Evolutionary conservation across 2,329 filamentous ascomycete species (phyloP), one percentile per base, ranked within the genome.

Genomic region (Fusarium buharicum): DNA sequence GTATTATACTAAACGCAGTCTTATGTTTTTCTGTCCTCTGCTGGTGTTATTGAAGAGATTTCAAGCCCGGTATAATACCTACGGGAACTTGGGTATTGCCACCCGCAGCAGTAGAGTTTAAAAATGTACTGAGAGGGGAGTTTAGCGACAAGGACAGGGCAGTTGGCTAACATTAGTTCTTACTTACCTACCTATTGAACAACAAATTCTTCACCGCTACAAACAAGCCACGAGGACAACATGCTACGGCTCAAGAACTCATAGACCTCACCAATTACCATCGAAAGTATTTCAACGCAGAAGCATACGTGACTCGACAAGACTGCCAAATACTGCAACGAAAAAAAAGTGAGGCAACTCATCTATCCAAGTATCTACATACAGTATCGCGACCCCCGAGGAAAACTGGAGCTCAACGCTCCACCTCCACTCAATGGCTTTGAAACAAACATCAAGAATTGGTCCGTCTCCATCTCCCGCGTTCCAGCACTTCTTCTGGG

Each of bases 401-500:
- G 38, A 28, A 28, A 67, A 59, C 33, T 59, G 63, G 55, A 50
- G 36, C 55, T 20, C 1, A 14, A 24, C 22, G 45, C 49, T 58
- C 62, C 61, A 66, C 59, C 62, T 55, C 45, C 36, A 6, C 45
- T 49, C 28, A 33, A 27, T 17, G 28, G 28, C 28, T 31, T 31
- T 14, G 12, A 31, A 31, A 9, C 27, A 28, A 28, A 24, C 40
- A 37, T 22, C 55, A 64, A 39, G 48, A 60, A 62, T 58, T 45
- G 64, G 51, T 36, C 18, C 33, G 53, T 61, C 52, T 48, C 33
- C 11, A 27, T 30, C 45, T 68, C 53, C 67, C 62, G 67, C 67
- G 66, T 69, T 66, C 64, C 67, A 64, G 27, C 24, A 22, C 52
- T 38, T 40, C 55, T 60, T 50, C 51, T 55, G 36, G 51, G 53